Evolutionary conservation across 495 filamentous ascomycete species (phyloP), one percentile per base, ranked within the genome.

Genomic region (Astrothelium macrocarpum): DNA sequence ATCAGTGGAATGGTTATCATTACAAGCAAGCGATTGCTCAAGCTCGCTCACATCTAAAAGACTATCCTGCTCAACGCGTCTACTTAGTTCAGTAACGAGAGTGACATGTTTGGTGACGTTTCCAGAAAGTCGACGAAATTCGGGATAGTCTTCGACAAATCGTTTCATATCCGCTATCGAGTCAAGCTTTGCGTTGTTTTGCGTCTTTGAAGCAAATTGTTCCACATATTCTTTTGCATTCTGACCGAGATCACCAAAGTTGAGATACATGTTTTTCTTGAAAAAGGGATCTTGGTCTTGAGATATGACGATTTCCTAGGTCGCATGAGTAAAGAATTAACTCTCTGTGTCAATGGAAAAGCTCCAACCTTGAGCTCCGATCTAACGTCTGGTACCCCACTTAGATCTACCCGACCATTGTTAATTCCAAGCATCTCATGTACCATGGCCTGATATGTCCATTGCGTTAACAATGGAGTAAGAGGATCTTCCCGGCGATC

Each of bases 381-480:
- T 59, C 90, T 82, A 59, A 97, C 84, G 61, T 97, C 94, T 36
- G 91, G 92, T 0, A 96, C 88, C 61, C 90, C 84, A 64, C 85
- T 86, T 49, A 98, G 79, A 70, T 95, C 88, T 2, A 97, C 93
- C 25, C 91, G 82, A 23, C 94, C 94, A 73, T 96, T 96, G 64
- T 90, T 81, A 62, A 98, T 96, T 16, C 94, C 95, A 36, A 97
- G 81, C 28, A 97, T 76, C 67, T 97, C 94, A 71, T 98, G 94
- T 1, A 97, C 95, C 94, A 97, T 97, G 10, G 95, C 95, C 74
- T 97, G 94, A 73, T 98, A 98, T 32, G 94, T 97, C 94, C 94
- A 98, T 73, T 98, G 94, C 11, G 90, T 95, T 53, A 98, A 81
- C 29, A 98, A 76, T 0, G 94, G 94, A n/a, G 94, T 98, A 46